Percentiles rank a stretch among this genome's conserved stretches.
phyloP scores from a whole-genome alignment of 2,329 filamentous ascomycete species.

The Pseudogymnoascus sp. region DNA sequence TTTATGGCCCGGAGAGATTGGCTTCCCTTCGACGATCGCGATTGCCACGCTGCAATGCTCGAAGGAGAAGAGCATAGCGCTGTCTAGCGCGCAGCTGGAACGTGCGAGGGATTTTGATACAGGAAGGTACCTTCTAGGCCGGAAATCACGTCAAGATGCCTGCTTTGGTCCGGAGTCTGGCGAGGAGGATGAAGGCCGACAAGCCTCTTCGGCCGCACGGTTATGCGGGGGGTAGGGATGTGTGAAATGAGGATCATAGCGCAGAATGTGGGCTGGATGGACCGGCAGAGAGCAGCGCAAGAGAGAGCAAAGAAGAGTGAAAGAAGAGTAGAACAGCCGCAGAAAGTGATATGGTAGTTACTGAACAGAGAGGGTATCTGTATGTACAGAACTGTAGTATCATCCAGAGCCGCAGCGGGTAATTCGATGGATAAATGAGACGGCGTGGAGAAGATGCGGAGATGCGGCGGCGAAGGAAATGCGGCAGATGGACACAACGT shows the following conservation, averaged over 20 bases:
- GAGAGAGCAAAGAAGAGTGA: neutral
- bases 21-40: neutral
- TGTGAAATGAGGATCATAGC: neutral
- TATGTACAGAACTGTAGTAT: neutral
- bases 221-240: neutral
- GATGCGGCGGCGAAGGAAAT: neutral
- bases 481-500: neutral
- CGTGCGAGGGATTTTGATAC: neutral
- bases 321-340: neutral
- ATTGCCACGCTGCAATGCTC: neutral
- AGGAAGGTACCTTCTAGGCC: neutral
- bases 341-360: neutral
- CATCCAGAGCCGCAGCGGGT: neutral
- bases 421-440: neutral
- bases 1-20: neutral
- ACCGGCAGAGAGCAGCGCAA: neutral
- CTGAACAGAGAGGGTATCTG: neutral
- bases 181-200: neutral
- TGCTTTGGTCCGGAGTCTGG: neutral
- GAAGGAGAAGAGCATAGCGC: neutral
- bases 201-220: neutral
- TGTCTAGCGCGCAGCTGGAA: neutral
- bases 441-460: neutral
- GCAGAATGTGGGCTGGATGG: neutral
- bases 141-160: conserved; percentile 1